These are phyloP conservation scores for Atalantia buxifolia DNA, from an alignment of 345 rosid genomes.

Conservation along the genomic window DNA sequence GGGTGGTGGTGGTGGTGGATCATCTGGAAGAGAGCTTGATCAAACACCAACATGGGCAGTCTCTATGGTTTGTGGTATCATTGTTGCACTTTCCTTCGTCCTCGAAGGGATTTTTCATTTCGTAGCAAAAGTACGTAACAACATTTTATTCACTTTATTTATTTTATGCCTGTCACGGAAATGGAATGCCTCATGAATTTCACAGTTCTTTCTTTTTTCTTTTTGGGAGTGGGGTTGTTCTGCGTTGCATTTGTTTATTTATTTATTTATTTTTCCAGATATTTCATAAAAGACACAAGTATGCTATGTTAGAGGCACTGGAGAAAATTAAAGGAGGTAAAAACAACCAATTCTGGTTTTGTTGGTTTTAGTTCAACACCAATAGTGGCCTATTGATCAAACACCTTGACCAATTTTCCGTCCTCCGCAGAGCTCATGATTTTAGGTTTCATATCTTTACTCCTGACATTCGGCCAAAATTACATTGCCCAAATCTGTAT, in stretches of 20 bases:
- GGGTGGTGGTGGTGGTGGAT: constrained; percentile 35
- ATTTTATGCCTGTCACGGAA: background rate
- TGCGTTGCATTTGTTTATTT: background rate
- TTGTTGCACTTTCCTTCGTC: constrained; percentile 61
- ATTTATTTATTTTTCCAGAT: constrained; percentile 25
- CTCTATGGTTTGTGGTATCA: constrained; percentile 62
- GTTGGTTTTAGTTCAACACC: background rate
- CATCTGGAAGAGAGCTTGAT: constrained; percentile 64
- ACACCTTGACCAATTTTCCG: background rate
- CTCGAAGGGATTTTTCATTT: constrained; percentile 65
- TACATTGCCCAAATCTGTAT: constrained; percentile 73
- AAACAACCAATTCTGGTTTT: background rate
- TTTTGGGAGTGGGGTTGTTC: background rate
- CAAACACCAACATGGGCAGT: constrained; percentile 98
- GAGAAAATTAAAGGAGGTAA: constrained; percentile 79
- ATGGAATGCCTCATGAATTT: background rate
- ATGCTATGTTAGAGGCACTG: constrained; percentile 78
- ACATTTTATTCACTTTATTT: too few relatives aligned
- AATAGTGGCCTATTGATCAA: background rate
- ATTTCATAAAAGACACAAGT: constrained; percentile 48
- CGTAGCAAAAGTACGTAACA: constrained; percentile 42
- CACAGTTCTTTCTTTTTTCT: background rate
- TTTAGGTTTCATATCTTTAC: constrained; percentile 85
- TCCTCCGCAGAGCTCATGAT: constrained; percentile 78
- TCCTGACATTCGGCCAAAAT: constrained; percentile 76